Conservation (phyloP, 1,139 yeast species). For the Geotrichum restrictum region DNA sequence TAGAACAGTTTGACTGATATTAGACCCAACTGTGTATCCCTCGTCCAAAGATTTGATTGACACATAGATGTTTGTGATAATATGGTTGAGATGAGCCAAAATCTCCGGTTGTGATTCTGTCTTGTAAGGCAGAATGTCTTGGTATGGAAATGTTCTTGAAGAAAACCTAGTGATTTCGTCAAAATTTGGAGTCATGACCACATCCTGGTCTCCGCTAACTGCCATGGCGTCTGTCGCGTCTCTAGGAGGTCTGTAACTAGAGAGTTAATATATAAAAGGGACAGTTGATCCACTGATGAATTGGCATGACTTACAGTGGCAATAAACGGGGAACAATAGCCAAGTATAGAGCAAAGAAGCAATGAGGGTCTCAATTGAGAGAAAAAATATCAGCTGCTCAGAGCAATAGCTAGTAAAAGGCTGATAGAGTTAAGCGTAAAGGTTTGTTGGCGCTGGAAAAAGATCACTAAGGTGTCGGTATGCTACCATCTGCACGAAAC, state of each 20-base stretch:
- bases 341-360: not conserved
- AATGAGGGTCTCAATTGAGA: not conserved
- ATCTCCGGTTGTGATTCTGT: constrained; percentile 68
- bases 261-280: too few species aligned
- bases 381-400: not conserved
- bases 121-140: constrained; percentile 67
- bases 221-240: not conserved
- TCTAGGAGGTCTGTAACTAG: not conserved
- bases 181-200: constrained; percentile 13
- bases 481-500: not conserved
- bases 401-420: too few species aligned
- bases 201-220: not conserved
- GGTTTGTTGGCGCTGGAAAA: too few species aligned
- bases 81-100: constrained; percentile 71
- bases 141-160: constrained; percentile 55
- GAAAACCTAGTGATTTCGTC: constrained; percentile 17
- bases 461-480: too few species aligned
- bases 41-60: constrained; percentile 74
- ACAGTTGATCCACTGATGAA: too few species aligned
- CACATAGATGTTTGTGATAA: constrained; percentile 71
- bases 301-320: not conserved
- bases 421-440: too few species aligned
- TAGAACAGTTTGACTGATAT: constrained; percentile 69
- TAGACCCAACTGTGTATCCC: constrained; percentile 67
- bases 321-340: not conserved